phyloP scores from a whole-genome alignment of 2,329 filamentous ascomycete species.

The Aureobasidium melanogenum region DNA sequence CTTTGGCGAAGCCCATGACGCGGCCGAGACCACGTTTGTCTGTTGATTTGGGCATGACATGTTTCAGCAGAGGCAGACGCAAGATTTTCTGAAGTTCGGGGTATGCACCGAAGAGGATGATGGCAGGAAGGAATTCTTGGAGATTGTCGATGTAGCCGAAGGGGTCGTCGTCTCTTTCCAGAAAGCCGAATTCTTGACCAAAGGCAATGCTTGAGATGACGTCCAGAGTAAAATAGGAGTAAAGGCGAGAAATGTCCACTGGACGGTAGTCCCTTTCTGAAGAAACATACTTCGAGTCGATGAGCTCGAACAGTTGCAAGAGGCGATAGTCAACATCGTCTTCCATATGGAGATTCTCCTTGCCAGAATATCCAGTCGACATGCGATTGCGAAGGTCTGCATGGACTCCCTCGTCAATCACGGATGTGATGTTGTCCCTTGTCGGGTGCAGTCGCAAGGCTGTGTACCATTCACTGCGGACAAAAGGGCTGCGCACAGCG shows the following conservation, averaged over 20 bases:
- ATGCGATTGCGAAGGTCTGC: slow-evolving; percentile 28
- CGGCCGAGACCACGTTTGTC: slow-evolving; percentile 35
- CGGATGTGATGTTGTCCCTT: slow-evolving; percentile 31
- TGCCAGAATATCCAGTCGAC: slow-evolving; percentile 32
- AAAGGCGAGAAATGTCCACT: slow-evolving; percentile 28
- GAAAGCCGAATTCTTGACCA: slow-evolving; percentile 40
- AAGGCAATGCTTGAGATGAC: slow-evolving; percentile 34
- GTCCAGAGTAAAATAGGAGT: slow-evolving; percentile 34
- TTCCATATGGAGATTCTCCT: slow-evolving; percentile 31
- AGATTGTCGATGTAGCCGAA: slow-evolving; percentile 41
- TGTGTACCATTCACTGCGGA: slow-evolving; percentile 28
- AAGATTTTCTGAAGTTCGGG: slow-evolving; percentile 35
- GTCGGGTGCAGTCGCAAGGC: slow-evolving; percentile 31
- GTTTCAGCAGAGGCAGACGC: slow-evolving; percentile 33
- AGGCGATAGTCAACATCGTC: slow-evolving; percentile 29
- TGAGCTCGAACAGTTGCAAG: slow-evolving; percentile 25
- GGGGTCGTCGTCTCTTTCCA: slow-evolving; percentile 40
- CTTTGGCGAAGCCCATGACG: slow-evolving; percentile 36
- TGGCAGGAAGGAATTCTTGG: slow-evolving; percentile 34
- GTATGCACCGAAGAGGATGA: slow-evolving; percentile 36
- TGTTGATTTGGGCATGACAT: slow-evolving; percentile 36
- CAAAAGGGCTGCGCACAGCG: slow-evolving; percentile 29
- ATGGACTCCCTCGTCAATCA: slow-evolving; percentile 30
- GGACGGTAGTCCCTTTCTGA: slow-evolving; percentile 23
- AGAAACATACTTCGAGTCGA: slow-evolving; percentile 27